A percentile compares a stretch with the other conserved stretches of the same genome.
These are phyloP conservation scores for Pleurotus sapidus DNA, from an alignment of 768 basidiomycete genomes.

Conservation along the genomic window DNA sequence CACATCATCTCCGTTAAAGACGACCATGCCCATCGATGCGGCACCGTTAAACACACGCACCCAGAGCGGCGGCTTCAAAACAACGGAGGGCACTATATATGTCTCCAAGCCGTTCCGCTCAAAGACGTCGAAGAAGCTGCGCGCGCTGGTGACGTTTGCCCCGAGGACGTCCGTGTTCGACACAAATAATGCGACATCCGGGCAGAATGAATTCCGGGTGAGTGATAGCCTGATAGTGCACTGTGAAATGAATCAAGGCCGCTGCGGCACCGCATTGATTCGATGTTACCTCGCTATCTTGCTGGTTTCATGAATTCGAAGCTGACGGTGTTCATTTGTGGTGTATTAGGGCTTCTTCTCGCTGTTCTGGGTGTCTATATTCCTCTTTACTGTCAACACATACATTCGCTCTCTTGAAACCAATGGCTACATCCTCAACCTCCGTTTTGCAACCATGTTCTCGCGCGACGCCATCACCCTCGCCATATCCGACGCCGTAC, in stretches of 20 bases:
- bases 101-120: slow-evolving; percentile 78
- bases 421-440: slow-evolving; percentile 74
- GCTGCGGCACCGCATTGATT: too few species aligned
- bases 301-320: not conserved
- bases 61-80: slow-evolving; percentile 43
- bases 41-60: slow-evolving; percentile 20
- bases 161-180: slow-evolving; percentile 88
- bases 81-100: slow-evolving; percentile 64
- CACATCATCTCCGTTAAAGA: not conserved
- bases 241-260: too few species aligned
- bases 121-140: slow-evolving; percentile 69
- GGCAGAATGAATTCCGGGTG: slow-evolving; percentile 84
- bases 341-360: slow-evolving; percentile 80
- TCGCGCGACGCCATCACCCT: slow-evolving; percentile 82
- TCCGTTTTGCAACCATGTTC: slow-evolving; percentile 83
- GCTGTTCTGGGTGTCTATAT: slow-evolving; percentile 91
- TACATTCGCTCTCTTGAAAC: slow-evolving; percentile 75
- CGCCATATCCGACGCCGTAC: slow-evolving; percentile 78
- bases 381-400: slow-evolving; percentile 75
- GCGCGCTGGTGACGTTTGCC: slow-evolving; percentile 82
- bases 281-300: not conserved
- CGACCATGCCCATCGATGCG: slow-evolving; percentile 1
- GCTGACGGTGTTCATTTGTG: slow-evolving; percentile 6
- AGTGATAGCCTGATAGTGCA: slow-evolving; percentile 13
- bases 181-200: slow-evolving; percentile 68